Base-by-base conservation (phyloP, 768 basidiomycete species). In the Boletus vinaceobasis region DNA sequence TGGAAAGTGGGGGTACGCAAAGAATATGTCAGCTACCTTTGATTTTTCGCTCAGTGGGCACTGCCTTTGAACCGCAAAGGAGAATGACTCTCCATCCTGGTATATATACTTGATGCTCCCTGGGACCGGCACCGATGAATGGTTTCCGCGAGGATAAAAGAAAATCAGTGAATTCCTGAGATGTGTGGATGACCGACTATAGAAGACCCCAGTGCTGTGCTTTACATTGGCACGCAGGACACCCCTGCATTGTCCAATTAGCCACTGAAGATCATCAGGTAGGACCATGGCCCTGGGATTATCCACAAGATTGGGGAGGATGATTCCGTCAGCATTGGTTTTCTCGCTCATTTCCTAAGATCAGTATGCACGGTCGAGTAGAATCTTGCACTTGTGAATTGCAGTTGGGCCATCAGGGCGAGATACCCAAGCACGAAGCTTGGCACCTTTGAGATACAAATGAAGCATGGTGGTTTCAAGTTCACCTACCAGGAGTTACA, bases 321-420 rank as follows among this genome's bases (percentile, higher is more conserved):
- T 15, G 32, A 33, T 23, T 33, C 32, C 45, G 2, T 46, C 21
- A 2, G 7, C 13, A 46, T 19, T 23, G 14, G 45, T 23, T 5
- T 33, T 23, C n/a, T 33, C 45, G 9, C 32, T 15, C 1, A 17
- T 21, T 2, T 33, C 45, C 3, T 21, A 19, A 15, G 14, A 46
- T 33, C 36, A 15, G 36, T 58, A 65, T 17, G 58, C 36, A n/a
- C 26, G 40, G 36, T 68, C 62, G 6, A 68, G 65, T 10, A 68
- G 43, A 7, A n/a, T 1, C 36, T 65, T 63, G 48, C 61, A 58
- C 27, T 65, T 48, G 1, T 7, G 43, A 31, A 66, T 59, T 10
- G 33, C 33, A 14, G 33, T 35, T 35, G 33, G 33, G 13, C 11
- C 11, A 10, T 35, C 33, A 35, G 33, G 33, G 10, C 5, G 33